phyloP scores from a whole-genome alignment of 345 rosid genomes.

The Rhodamnia rubescens region DNA sequence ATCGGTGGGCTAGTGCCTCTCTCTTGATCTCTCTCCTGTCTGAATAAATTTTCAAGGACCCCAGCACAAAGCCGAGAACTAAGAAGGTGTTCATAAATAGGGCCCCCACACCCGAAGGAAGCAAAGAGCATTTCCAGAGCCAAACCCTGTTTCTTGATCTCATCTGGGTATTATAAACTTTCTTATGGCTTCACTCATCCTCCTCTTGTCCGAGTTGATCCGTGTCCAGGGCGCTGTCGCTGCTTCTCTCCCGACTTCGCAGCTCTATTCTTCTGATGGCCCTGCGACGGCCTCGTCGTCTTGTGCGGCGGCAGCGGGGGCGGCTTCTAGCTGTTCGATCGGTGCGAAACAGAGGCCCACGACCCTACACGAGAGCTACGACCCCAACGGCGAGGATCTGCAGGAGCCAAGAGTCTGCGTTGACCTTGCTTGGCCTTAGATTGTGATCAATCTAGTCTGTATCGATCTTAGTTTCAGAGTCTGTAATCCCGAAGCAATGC shows the following conservation, averaged over 20 bases:
- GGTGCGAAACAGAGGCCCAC: not conserved
- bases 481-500: not conserved
- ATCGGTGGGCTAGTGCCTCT: not conserved
- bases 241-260: not conserved
- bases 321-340: not conserved
- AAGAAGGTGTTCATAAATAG: not conserved
- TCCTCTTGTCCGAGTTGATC: conserved; percentile 5
- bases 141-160: not conserved
- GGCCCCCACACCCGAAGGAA: not conserved
- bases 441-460: not conserved
- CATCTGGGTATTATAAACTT: not conserved
- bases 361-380: not conserved
- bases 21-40: not conserved
- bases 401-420: conserved; percentile 2
- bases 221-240: not conserved
- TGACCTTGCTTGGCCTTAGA: conserved; percentile 4
- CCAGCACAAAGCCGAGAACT: not conserved
- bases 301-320: not conserved
- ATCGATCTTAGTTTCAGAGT: not conserved
- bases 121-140: not conserved
- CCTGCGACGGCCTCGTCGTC: not conserved
- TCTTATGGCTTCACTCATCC: conserved; percentile 6
- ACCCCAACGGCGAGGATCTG: not conserved
- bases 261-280: not conserved
- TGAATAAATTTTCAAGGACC: not conserved